Base-by-base conservation (phyloP, 352 stramenopile species). In the Phytophthora podocarpi region DNA sequence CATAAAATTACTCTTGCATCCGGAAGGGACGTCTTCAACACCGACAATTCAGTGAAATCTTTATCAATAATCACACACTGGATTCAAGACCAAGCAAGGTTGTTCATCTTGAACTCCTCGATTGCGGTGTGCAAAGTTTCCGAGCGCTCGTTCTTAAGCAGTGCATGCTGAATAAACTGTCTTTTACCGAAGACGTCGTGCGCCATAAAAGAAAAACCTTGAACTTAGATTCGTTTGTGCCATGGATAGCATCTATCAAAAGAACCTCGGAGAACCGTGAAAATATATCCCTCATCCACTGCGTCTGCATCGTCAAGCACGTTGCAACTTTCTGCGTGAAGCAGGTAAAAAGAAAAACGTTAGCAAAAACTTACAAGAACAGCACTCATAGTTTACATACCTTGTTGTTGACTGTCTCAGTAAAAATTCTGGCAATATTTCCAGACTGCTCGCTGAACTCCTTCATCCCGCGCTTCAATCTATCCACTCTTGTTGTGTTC, bases 31-130 rank as follows among this genome's bases (percentile, higher is more conserved):
- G 30, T 8, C 5, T 62, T 42, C 4, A 72, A 20, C 10, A 59
- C 42, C 6, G 5, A 26, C 4, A 70, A 48, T 34, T 70, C 51
- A 1, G 50, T 70, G 32, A 76, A 75, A 16, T 70, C 63, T 27
- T 76, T 70, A 12, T 70, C 51, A 6, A 67, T 43, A 0, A 74
- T 0, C n/a, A n/a, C 11, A 77, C 40, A 60, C 8, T 52, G 15
- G 4, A 73, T 37, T 3, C 48, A 23, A 3, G 8, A 7, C 50
- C 50, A 76, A 3, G 12, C 20, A 1, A 49, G 52, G 15, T 51
- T 59, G 15, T 59, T 49, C 1, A 2, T 9, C 24, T 52, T 60
- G 30, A 60, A 52, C n/a, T 60, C 30, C 11, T 50, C 37, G 2
- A 51, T 23, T 16, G 40, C 40, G 0, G 30, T 51, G 4, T 26